A percentile compares a stretch with the other conserved stretches of the same genome.
Conservation (phyloP, 306 rosid genomes). For the Prunus mume region DNA sequence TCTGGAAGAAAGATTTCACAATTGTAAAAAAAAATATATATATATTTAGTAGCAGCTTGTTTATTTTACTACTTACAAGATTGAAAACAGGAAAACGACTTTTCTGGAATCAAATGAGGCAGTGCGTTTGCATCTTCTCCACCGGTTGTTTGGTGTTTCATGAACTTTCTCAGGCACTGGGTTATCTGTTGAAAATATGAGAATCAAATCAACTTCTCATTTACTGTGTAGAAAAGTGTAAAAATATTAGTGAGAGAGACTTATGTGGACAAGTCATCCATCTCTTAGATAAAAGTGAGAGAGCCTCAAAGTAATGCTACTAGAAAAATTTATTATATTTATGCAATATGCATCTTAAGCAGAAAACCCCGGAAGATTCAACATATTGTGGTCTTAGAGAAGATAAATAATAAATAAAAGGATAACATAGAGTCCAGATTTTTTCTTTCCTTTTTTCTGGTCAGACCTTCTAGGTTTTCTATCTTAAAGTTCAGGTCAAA, state of each 20-base stretch:
- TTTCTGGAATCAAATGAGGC: slow-evolving; percentile 88
- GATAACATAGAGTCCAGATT: not conserved
- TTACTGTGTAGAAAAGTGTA: not conserved
- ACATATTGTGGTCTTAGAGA: not conserved
- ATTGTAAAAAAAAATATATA: not conserved
- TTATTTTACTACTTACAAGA: slow-evolving; percentile 54
- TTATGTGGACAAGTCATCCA: not conserved
- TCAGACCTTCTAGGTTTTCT: not conserved
- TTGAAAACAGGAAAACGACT: slow-evolving; percentile 80
- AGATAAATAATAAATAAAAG: not conserved
- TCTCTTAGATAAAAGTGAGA: not conserved
- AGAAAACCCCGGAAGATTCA: slow-evolving; percentile 5
- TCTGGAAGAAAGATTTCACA: not conserved
- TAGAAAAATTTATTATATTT: not conserved
- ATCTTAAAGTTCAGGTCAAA: not conserved
- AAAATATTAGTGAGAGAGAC: not conserved
- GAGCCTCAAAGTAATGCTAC: slow-evolving; percentile 10
- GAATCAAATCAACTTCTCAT: slow-evolving; percentile 18
- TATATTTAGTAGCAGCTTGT: not conserved
- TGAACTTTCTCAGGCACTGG: slow-evolving; percentile 60
- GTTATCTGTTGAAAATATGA: slow-evolving; percentile 52
- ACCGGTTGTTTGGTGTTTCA: slow-evolving; percentile 64
- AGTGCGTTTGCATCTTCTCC: slow-evolving; percentile 76
- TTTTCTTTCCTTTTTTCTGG: too few relatives aligned
- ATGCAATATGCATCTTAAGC: slow-evolving; percentile 5